These are phyloP conservation scores for Piromyces finnis DNA, from an alignment of 192 early-diverging fungal genomes.

Conservation along the genomic window DNA sequence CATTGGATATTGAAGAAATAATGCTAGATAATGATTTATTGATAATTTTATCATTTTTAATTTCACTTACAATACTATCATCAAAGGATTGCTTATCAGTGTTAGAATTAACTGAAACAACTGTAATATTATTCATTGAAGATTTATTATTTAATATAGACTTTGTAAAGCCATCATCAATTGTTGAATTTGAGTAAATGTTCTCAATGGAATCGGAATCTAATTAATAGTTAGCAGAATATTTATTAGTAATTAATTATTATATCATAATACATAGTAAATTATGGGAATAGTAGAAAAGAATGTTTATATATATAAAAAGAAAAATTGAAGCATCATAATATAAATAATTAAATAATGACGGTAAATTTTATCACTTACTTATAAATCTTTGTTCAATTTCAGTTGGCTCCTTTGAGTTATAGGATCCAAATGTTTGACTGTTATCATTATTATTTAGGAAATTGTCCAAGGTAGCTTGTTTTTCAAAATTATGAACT, in stretches of 20 bases:
- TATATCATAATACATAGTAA: too few species aligned
- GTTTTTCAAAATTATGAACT: neutral
- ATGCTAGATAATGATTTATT: neutral
- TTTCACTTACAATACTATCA: neutral
- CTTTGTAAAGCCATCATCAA: neutral
- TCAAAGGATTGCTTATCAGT: neutral
- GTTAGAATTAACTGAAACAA: neutral
- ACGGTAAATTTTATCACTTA: neutral
- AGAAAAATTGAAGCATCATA: too few species aligned
- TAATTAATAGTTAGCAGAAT: too few species aligned
- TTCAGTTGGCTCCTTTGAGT: neutral
- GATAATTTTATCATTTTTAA: neutral
- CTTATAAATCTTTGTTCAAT: neutral
- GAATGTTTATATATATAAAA: too few species aligned
- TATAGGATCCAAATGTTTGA: neutral
- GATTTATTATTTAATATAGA: neutral
- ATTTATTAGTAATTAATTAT: too few species aligned
- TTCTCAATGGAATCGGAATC: neutral
- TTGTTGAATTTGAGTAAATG: neutral
- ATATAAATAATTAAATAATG: neutral
- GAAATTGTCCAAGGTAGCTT: neutral
- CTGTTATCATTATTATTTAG: neutral
- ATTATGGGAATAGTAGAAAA: too few species aligned
- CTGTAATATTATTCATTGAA: neutral
- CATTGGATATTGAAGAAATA: neutral